Percentiles rank a stretch among this genome's conserved stretches.
These are phyloP conservation scores for Chrysosporium queenslandicum DNA, from an alignment of 2,329 filamentous ascomycete species.

Conservation along the genomic window DNA sequence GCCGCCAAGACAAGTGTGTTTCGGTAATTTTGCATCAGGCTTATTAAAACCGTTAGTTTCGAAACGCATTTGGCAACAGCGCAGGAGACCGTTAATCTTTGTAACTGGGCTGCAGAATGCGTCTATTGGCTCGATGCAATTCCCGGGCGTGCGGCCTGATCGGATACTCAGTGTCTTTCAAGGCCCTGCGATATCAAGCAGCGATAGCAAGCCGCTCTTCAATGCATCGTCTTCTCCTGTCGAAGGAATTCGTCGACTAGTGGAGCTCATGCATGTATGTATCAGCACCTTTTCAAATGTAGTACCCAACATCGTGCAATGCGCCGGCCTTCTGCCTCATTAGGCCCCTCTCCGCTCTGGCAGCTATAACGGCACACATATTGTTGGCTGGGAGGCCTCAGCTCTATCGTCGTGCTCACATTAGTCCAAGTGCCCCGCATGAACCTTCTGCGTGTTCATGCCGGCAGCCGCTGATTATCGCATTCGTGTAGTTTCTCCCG, in stretches of 20 bases:
- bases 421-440: too few relatives aligned
- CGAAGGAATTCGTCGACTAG: neutral
- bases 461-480: neutral
- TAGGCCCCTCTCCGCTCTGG: neutral
- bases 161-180: neutral
- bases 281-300: too few relatives aligned
- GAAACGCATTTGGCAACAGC: conserved; percentile 10
- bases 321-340: neutral
- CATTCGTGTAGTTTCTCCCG: too few relatives aligned
- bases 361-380: too few relatives aligned
- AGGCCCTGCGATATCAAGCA: neutral
- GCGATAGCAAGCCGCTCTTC: neutral
- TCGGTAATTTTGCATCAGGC: conserved; percentile 1
- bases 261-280: neutral
- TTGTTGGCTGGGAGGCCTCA: neutral
- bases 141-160: neutral
- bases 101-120: neutral
- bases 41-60: neutral
- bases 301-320: too few relatives aligned
- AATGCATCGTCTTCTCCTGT: neutral
- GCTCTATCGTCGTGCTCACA: neutral
- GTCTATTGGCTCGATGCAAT: neutral
- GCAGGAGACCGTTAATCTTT: conserved; percentile 10
- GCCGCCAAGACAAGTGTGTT: neutral
- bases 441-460: too few relatives aligned